phyloP scores from a whole-genome alignment of 495 filamentous ascomycete species.

The Hypoxylon crocopeplum region DNA sequence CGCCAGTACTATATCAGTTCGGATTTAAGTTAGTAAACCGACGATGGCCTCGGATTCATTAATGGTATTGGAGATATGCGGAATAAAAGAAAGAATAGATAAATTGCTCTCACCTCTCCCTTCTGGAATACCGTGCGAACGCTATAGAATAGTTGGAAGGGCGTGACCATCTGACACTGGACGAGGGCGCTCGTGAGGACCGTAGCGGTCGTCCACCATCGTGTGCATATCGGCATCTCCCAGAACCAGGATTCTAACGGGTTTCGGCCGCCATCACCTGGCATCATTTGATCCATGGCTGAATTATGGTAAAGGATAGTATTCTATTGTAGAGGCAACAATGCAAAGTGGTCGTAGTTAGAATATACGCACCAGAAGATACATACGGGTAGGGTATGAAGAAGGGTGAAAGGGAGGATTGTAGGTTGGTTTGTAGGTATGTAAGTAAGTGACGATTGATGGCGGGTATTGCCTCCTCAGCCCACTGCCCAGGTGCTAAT shows the following conservation, averaged over 20 bases:
- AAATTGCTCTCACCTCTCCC: conserved; percentile 68
- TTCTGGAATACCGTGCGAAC: conserved; percentile 89
- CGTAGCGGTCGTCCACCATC: conserved; percentile 95
- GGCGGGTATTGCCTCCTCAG: conserved; percentile 24
- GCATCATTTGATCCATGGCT: conserved; percentile 70
- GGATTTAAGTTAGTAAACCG: conserved; percentile 11
- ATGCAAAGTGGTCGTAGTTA: too few species aligned
- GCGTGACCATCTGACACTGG: conserved; percentile 88
- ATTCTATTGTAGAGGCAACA: too few species aligned
- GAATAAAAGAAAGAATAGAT: not conserved
- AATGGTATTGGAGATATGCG: not conserved
- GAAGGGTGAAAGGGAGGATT: too few species aligned
- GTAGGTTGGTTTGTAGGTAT: not conserved
- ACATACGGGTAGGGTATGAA: too few species aligned
- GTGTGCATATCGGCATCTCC: conserved; percentile 94
- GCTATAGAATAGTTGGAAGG: conserved; percentile 97
- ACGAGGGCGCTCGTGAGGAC: conserved; percentile 88
- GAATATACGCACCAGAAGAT: not conserved
- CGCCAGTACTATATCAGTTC: conserved; percentile 83
- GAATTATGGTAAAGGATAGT: too few species aligned
- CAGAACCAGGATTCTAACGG: conserved; percentile 97
- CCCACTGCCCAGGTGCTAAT: conserved; percentile 26
- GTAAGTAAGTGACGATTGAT: conserved; percentile 3
- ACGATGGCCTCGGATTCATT: not conserved
- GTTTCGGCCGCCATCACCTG: conserved; percentile 72